Conservation (phyloP, 805 yeast species). For the Pichia heedii region DNA sequence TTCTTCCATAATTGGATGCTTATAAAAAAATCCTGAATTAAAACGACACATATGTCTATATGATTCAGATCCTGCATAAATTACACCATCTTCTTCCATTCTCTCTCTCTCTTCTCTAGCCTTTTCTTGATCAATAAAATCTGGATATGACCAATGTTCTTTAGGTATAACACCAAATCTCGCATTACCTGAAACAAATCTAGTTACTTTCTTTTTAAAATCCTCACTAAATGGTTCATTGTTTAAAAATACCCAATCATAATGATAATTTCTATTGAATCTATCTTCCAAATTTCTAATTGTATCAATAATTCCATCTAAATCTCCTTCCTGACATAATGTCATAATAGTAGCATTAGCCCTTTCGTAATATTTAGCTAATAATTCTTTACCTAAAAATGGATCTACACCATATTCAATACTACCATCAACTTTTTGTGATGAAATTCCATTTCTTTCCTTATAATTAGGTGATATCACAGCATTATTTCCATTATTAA, state of each 20-base stretch:
- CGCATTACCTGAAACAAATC: slow-evolving; percentile 55
- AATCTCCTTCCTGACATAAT: slow-evolving; percentile 61
- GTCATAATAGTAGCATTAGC: slow-evolving; percentile 50
- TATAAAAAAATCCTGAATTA: slow-evolving; percentile 45
- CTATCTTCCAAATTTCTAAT: slow-evolving; percentile 69
- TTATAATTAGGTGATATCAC: too few species aligned
- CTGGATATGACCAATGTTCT: slow-evolving; percentile 86
- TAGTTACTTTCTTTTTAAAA: slow-evolving; percentile 46
- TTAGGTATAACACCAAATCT: slow-evolving; percentile 64
- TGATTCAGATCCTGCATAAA: slow-evolving; percentile 33
- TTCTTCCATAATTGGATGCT: slow-evolving; percentile 46
- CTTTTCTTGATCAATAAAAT: slow-evolving; percentile 61
- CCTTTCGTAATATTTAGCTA: slow-evolving; percentile 14
- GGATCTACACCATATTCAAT: slow-evolving; percentile 5
- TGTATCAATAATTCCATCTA: slow-evolving; percentile 47
- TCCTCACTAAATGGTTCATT: slow-evolving; percentile 68
- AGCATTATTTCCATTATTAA: too few species aligned
- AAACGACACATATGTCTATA: slow-evolving; percentile 43
- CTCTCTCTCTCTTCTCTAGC: slow-evolving; percentile 55
- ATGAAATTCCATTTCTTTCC: too few species aligned
- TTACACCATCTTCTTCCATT: slow-evolving; percentile 36
- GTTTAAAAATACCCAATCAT: slow-evolving; percentile 91
- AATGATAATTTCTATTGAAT: slow-evolving; percentile 65
- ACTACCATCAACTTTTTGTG: too few species aligned
- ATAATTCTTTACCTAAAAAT: slow-evolving; percentile 1